Evolutionary conservation across 169 alveolate genomes (phyloP).

Genomic region (Eimeria brunetti): DNA sequence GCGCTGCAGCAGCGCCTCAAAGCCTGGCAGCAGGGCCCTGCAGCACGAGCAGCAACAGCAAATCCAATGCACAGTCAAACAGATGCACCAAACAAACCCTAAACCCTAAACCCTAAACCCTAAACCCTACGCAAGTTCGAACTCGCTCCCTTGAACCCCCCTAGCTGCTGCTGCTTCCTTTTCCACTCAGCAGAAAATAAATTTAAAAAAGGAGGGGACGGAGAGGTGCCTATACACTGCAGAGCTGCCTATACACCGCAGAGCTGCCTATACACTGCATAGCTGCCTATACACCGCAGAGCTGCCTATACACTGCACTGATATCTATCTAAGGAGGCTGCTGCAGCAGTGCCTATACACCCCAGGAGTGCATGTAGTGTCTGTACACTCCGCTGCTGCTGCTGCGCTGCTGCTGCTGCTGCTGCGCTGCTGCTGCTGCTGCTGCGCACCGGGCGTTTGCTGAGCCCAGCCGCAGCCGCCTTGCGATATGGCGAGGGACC

Average conservation of each 20-base stretch:
- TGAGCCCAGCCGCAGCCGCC: not conserved
- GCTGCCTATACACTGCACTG: no score
- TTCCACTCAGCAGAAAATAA: no score
- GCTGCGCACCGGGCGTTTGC: not conserved
- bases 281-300: no score
- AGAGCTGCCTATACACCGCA: no score
- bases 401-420: not conserved
- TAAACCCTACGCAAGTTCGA: not conserved
- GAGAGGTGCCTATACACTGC: no score
- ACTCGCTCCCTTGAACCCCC: no score
- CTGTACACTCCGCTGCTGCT: not conserved
- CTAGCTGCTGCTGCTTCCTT: no score
- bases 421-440: not conserved
- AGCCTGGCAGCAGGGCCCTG: constrained; percentile 25
- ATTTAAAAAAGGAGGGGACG: no score
- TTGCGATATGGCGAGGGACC: not conserved
- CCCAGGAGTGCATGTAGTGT: not conserved
- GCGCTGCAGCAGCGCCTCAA: constrained; percentile 36
- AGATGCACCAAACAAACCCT: not conserved
- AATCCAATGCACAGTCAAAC: not conserved
- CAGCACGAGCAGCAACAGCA: not conserved
- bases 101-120: constrained; percentile 12
- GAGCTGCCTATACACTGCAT: no score
- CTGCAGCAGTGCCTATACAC: not conserved
- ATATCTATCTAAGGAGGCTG: not conserved